Evolutionary conservation across 2,329 filamentous ascomycete species (phyloP), one percentile per base, ranked within the genome.

Genomic region (Ceratocystis colombiana): DNA sequence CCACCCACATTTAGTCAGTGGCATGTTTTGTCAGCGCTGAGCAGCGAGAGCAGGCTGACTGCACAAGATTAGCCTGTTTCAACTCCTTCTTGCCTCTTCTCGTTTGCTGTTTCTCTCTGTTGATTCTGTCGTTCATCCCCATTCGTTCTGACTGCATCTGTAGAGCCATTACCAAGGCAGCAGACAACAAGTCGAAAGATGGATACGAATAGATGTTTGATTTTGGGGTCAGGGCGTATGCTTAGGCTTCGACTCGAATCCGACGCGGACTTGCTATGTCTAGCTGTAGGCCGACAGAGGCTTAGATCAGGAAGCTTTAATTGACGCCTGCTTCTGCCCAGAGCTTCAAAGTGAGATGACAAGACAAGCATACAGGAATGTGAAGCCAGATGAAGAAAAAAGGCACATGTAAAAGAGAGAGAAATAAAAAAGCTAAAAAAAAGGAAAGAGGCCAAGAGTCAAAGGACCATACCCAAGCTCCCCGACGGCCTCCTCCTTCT

Each of bases 401-500:
- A 28, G 7, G 22, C 20, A 41, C 12, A 41, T 12, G 37, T 41
- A 15, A 15, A 61, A 61, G 10, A 61, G 4, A 48, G 37, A 3
- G 2, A 22, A 46, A 45, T 5, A 25, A 41, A 61, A 8, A 41
- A 61, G 28, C 28, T 28, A 62, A 41, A 64, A 2, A 2, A 22
- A 20, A 44, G 7, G 59, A 17, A 57, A 25, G 44, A 25, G n/a
- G 48, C 48, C n/a, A 46, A 22, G 22, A 22, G 44, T 20, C 7
- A 45, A 25, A 33, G 37, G 20, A 10, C 17, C 8, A 46, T 15
- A 59, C 55, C 55, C 55, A 59, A 59, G 55, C 55, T 59, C 28
- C 55, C 12, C 46, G n/a, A n/a, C 41, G 44, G 37, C 61, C 37
- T 62, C 61, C 20, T 62, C 61, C 44, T 46, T 59, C 55, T 33